Evolutionary conservation across 2,329 filamentous ascomycete genomes (phyloP).

Genomic region (Neonectria ditissima): DNA sequence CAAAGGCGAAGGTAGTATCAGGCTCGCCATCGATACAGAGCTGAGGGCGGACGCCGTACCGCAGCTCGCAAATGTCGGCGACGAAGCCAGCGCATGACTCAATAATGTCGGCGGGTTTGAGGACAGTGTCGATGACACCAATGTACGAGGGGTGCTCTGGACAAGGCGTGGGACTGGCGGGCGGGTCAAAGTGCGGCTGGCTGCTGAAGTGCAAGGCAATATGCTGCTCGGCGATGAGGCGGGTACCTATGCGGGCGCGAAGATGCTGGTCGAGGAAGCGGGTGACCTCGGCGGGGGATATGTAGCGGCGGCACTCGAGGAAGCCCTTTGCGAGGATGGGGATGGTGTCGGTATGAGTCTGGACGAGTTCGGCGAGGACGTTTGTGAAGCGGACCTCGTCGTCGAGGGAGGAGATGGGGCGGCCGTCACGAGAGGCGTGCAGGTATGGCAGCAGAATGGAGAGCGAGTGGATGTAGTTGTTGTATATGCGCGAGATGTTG

Average conservation of each 20-base stretch:
- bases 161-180: slow-evolving; percentile 62
- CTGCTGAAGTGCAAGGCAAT: slow-evolving; percentile 84
- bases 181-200: slow-evolving; percentile 75
- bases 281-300: slow-evolving; percentile 84
- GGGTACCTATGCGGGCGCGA: slow-evolving; percentile 91
- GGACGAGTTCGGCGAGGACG: slow-evolving; percentile 93
- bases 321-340: slow-evolving; percentile 92
- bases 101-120: slow-evolving; percentile 84
- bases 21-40: slow-evolving; percentile 87
- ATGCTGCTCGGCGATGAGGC: slow-evolving; percentile 95
- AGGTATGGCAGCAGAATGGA: slow-evolving; percentile 88
- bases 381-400: slow-evolving; percentile 94
- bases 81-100: slow-evolving; percentile 90
- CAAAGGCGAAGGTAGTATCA: slow-evolving; percentile 89
- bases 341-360: slow-evolving; percentile 95
- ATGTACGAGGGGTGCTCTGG: slow-evolving; percentile 77
- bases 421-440: slow-evolving; percentile 59
- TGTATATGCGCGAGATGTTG: slow-evolving; percentile 92
- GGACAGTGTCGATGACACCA: slow-evolving; percentile 92
- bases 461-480: slow-evolving; percentile 94
- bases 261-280: slow-evolving; percentile 93
- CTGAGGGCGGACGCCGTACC: slow-evolving; percentile 88
- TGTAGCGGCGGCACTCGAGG: slow-evolving; percentile 92
- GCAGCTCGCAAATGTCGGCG: slow-evolving; percentile 94
- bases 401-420: slow-evolving; percentile 70